A percentile compares a stretch with the other conserved stretches of the same genome.
These are phyloP conservation scores for Echinosphaeria canescens DNA, from an alignment of 2,329 filamentous ascomycete species.

Conservation along the genomic window DNA sequence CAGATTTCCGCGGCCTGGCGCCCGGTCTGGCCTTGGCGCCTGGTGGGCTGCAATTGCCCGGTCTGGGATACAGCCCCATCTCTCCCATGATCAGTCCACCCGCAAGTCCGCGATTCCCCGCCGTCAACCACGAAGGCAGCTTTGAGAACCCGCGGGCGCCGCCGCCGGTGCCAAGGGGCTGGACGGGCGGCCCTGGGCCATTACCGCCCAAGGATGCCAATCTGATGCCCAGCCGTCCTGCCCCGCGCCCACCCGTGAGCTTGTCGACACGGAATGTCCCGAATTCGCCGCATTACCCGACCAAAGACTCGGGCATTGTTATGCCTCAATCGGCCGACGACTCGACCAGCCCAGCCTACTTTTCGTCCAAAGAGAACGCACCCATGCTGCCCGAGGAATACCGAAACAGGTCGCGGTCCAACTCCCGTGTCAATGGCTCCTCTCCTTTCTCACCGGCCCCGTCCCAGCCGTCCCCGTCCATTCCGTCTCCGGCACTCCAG, in stretches of 20 bases:
- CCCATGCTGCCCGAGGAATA: constrained; percentile 45
- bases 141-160: constrained; percentile 94
- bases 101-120: constrained; percentile 67
- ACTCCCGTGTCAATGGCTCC: constrained; percentile 36
- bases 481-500: constrained; percentile 11
- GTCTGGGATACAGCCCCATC: constrained; percentile 34
- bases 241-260: constrained; percentile 64
- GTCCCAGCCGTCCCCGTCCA: constrained; percentile 13
- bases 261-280: too few species aligned
- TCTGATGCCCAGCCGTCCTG: constrained; percentile 62
- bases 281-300: too few species aligned
- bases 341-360: constrained; percentile 18
- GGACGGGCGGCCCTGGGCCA: too few species aligned
- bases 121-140: constrained; percentile 69
- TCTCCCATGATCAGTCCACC: constrained; percentile 54
- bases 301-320: constrained; percentile 41
- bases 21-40: not conserved
- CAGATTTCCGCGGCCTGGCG: constrained; percentile 23
- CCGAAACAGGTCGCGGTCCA: constrained; percentile 44
- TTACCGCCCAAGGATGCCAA: constrained; percentile 29
- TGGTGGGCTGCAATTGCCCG: too few species aligned
- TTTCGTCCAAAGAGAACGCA: constrained; percentile 27
- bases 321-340: constrained; percentile 38
- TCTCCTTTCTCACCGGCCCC: constrained; percentile 25
- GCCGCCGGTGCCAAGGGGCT: constrained; percentile 52